phyloP scores from a whole-genome alignment of 2,329 filamentous ascomycete genomes.

The Diaporthe sp. region DNA sequence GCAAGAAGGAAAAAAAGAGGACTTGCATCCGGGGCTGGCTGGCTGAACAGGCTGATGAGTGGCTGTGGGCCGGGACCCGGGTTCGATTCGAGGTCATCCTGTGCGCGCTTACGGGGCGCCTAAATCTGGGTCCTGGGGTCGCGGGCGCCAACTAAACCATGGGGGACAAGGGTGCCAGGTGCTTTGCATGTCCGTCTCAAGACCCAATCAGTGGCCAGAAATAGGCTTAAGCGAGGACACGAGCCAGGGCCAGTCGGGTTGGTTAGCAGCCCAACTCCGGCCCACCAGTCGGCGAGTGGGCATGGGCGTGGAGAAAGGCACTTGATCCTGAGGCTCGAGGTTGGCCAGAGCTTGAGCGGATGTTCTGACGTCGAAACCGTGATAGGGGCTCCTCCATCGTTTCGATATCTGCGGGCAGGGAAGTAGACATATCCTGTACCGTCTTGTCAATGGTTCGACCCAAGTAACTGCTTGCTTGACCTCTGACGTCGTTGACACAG shows the following conservation, averaged over 20 bases:
- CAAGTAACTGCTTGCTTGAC: not conserved
- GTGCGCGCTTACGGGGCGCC: constrained; percentile 34
- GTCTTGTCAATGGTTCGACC: constrained; percentile 7
- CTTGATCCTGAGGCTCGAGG: not conserved
- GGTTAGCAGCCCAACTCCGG: not conserved
- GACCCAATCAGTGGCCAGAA: constrained; percentile 12
- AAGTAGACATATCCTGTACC: not conserved
- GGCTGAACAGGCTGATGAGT: constrained; percentile 23
- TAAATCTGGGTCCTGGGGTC: constrained; percentile 27
- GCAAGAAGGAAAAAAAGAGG: not conserved
- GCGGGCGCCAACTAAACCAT: constrained; percentile 22
- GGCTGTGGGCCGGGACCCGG: constrained; percentile 22
- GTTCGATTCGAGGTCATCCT: constrained; percentile 26
- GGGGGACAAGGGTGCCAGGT: not conserved
- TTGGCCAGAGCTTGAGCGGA: constrained; percentile 17
- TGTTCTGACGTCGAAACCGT: constrained; percentile 17
- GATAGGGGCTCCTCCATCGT: constrained; percentile 18
- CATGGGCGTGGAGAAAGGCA: not conserved
- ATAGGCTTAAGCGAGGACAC: not conserved
- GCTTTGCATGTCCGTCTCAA: not conserved
- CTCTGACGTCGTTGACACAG: constrained; percentile 29
- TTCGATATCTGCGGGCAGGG: constrained; percentile 19
- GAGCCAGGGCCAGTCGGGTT: not conserved
- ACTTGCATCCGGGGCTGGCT: not conserved
- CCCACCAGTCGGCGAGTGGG: not conserved